Conservation (phyloP, 129 eudicot genomes). For the carrot (Daucus carota) region DNA sequence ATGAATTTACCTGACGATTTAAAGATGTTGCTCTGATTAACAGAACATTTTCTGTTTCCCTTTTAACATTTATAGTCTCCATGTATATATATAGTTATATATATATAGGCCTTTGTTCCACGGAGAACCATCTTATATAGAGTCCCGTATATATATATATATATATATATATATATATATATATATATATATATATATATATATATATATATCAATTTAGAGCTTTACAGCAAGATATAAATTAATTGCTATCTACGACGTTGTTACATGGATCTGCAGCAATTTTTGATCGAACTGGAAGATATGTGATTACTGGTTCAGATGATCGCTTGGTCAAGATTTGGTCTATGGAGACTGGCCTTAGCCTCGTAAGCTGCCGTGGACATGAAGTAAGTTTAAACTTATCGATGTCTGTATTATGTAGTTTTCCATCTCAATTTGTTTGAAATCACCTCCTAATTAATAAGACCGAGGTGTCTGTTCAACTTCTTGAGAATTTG, state of each 20-base stretch:
- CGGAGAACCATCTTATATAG: too few species aligned
- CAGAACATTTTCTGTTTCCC: not conserved
- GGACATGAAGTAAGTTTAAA: conserved; percentile 84
- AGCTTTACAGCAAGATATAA: not conserved
- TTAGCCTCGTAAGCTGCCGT: conserved; percentile 91
- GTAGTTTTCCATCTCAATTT: not conserved
- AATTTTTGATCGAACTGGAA: conserved; percentile 86
- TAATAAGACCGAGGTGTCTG: not conserved
- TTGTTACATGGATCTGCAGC: conserved; percentile 41
- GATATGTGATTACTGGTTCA: conserved; percentile 94
- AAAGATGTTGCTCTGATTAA: not conserved
- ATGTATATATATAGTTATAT: too few species aligned
- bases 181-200: too few species aligned
- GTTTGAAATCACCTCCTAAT: not conserved
- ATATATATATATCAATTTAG: too few species aligned
- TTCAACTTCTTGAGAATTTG: not conserved
- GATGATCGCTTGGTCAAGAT: conserved; percentile 97
- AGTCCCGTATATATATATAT: too few species aligned
- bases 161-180: too few species aligned
- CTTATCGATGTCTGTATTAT: not conserved
- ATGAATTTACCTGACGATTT: not conserved
- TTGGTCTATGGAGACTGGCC: conserved; percentile 99
- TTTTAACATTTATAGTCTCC: not conserved
- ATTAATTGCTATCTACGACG: not conserved
- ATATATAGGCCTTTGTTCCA: too few species aligned